Evolutionary conservation across 495 filamentous ascomycete species (phyloP).

Genomic region (Penicillium desertorum): DNA sequence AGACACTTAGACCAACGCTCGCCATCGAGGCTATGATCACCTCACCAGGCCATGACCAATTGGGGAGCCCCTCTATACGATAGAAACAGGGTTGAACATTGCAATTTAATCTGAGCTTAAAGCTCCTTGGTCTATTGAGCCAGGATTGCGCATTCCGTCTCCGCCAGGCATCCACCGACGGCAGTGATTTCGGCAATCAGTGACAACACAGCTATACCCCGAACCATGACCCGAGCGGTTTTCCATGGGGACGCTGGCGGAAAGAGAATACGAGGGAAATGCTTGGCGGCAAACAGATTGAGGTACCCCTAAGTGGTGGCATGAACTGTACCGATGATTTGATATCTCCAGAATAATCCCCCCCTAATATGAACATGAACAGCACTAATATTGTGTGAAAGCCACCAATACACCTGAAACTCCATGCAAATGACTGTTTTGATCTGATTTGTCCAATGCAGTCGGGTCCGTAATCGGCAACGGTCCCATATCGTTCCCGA

Average conservation of each 20-base stretch:
- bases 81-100: slow-evolving; percentile 18
- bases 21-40: slow-evolving; percentile 42
- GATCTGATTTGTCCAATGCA: slow-evolving; percentile 3
- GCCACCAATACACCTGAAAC: slow-evolving; percentile 21
- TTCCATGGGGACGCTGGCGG: background rate
- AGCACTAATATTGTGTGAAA: slow-evolving; percentile 9
- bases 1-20: slow-evolving; percentile 31
- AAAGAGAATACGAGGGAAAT: slow-evolving; percentile 21
- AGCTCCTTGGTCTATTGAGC: slow-evolving; percentile 1
- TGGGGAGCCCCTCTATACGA: slow-evolving; percentile 3
- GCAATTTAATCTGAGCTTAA: slow-evolving; percentile 29
- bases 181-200: slow-evolving; percentile 20
- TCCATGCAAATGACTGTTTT: slow-evolving; percentile 26
- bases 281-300: slow-evolving; percentile 24
- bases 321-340: slow-evolving; percentile 12
- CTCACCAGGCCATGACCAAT: slow-evolving; percentile 29
- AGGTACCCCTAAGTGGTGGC: slow-evolving; percentile 20
- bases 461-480: slow-evolving; percentile 15
- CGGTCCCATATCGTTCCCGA: slow-evolving; percentile 5
- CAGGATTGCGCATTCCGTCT: background rate
- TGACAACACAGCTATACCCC: slow-evolving; percentile 1
- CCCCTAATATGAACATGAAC: slow-evolving; percentile 12
- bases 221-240: background rate
- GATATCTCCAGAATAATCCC: slow-evolving; percentile 7
- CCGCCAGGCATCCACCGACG: slow-evolving; percentile 1